A percentile compares a stretch with the other conserved stretches of the same genome.
Evolutionary conservation across 2,329 filamentous ascomycete species (phyloP).

Genomic region (Tricladium varicosporioides): DNA sequence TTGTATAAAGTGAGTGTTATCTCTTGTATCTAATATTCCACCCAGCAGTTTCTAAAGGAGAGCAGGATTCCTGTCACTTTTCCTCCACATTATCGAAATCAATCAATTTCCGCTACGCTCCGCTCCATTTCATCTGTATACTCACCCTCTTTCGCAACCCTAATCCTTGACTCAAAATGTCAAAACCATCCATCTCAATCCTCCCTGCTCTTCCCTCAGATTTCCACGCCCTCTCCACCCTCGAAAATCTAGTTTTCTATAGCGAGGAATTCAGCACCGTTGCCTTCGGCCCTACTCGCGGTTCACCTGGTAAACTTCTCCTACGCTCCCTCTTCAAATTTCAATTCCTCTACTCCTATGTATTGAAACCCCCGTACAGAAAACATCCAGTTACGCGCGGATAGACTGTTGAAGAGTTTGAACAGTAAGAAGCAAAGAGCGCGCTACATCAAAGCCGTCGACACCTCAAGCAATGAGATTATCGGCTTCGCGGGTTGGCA

Average conservation of each 20-base stretch:
- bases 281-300: conserved; percentile 11
- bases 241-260: conserved; percentile 16
- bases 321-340: no score
- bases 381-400: conserved; percentile 1
- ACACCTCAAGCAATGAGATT: conserved; percentile 11
- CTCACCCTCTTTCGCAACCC: background rate
- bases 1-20: no score
- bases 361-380: no score
- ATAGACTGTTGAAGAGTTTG: background rate
- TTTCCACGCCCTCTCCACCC: conserved; percentile 8
- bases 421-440: no score
- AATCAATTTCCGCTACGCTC: no score
- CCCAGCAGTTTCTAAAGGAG: no score
- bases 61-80: no score
- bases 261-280: conserved; percentile 15
- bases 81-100: no score
- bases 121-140: no score
- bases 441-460: conserved; percentile 20
- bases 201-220: conserved; percentile 10
- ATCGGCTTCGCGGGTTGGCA: conserved; percentile 21
- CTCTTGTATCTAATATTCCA: no score
- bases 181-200: conserved; percentile 3
- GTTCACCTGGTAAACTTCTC: background rate
- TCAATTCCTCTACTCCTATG: no score
- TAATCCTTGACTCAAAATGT: conserved; percentile 2